Evolutionary conservation across 345 rosid genomes (phyloP).

Genomic region (Corchorus olitorius): DNA sequence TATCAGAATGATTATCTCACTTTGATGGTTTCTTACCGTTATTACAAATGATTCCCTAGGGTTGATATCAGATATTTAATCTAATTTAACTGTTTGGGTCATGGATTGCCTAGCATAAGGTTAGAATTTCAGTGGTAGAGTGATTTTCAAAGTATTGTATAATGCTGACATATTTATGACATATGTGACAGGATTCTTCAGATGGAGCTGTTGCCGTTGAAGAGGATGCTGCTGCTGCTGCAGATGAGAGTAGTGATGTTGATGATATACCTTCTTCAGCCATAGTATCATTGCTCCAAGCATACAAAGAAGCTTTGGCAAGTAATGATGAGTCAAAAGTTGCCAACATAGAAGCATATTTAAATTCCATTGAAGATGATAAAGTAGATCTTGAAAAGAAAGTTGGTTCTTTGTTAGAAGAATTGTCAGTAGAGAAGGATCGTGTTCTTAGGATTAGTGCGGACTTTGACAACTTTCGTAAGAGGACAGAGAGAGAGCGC

Average conservation of each 20-base stretch:
- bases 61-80: neutral
- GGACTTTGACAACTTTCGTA: constrained; percentile 95
- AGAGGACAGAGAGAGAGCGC: constrained; percentile 89
- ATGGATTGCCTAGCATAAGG: neutral
- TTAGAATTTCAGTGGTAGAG: neutral
- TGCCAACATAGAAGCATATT: constrained; percentile 67
- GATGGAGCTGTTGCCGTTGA: constrained; percentile 55
- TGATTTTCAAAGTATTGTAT: no score
- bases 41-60: neutral
- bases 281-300: constrained; percentile 44
- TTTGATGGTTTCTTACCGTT: neutral
- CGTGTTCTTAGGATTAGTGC: constrained; percentile 85
- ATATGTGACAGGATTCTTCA: constrained; percentile 56
- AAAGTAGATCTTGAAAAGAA: constrained; percentile 56
- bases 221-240: constrained; percentile 30
- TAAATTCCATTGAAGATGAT: constrained; percentile 73
- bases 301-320: constrained; percentile 72
- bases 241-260: constrained; percentile 37
- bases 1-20: neutral
- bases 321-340: constrained; percentile 55
- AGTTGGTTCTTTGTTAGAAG: constrained; percentile 60
- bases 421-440: constrained; percentile 65
- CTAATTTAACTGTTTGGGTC: neutral
- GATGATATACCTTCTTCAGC: constrained; percentile 61
- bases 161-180: constrained; percentile 1